Evolutionary conservation across 148 eudicot genomes (phyloP).

Genomic region (Camellia lanceoleosa): DNA sequence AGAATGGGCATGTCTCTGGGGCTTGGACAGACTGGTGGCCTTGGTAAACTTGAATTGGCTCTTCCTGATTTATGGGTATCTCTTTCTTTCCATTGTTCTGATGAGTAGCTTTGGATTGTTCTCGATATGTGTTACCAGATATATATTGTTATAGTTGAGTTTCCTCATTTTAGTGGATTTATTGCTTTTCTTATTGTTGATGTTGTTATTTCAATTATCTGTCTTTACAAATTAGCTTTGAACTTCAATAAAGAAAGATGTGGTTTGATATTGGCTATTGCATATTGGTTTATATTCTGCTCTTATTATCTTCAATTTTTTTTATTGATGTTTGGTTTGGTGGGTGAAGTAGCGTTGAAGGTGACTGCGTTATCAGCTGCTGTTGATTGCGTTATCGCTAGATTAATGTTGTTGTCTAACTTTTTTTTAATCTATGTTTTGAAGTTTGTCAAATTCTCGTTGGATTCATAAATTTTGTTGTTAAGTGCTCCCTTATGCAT

Average conservation of each 20-base stretch:
- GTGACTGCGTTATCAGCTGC: neutral
- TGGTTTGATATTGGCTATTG: neutral
- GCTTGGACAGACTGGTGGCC: constrained; percentile 95
- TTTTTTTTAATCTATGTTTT: too few species aligned
- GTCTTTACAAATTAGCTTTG: neutral
- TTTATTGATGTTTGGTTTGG: neutral
- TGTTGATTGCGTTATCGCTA: neutral
- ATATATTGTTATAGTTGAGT: neutral
- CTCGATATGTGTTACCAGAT: neutral
- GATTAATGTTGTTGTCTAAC: too few species aligned
- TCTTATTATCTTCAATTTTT: neutral
- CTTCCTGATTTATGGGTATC: neutral
- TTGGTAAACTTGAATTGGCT: constrained; percentile 43
- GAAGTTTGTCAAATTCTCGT: too few species aligned
- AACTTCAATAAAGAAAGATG: neutral
- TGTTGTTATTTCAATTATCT: neutral
- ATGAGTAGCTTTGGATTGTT: neutral
- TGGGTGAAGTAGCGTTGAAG: neutral
- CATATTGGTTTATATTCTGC: neutral
- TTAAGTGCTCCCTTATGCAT: too few species aligned
- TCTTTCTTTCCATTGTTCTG: neutral
- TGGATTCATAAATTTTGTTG: too few species aligned
- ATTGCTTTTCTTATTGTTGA: neutral
- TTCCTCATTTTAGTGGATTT: neutral
- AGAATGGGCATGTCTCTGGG: constrained; percentile 98